These are phyloP conservation scores for Neopestalotiopsis clavispora DNA, from an alignment of 2,329 filamentous ascomycete species.

Conservation along the genomic window DNA sequence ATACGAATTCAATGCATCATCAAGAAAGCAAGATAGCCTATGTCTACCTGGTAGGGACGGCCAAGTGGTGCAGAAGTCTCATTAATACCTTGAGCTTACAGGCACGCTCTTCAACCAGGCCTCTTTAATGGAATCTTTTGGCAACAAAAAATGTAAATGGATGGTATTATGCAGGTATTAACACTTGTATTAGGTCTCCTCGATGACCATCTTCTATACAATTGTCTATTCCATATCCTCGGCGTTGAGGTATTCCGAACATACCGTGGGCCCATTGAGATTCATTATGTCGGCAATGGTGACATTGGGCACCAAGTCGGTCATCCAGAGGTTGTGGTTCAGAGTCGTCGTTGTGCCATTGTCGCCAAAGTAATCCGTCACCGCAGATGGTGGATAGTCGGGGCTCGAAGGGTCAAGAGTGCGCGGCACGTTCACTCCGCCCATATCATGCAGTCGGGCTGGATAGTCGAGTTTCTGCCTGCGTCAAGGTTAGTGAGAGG, in stretches of 20 bases:
- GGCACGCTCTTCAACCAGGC: too few species aligned
- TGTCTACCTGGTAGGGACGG: too few species aligned
- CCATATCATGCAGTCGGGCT: constrained; percentile 24
- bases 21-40: too few species aligned
- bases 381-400: neutral
- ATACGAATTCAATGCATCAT: too few species aligned
- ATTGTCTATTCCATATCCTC: neutral
- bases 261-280: constrained; percentile 25
- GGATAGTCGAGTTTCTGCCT: constrained; percentile 25
- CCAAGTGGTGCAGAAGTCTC: too few species aligned
- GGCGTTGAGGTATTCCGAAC: constrained; percentile 24
- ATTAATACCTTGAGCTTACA: too few species aligned
- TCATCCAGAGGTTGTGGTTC: constrained; percentile 33
- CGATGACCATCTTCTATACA: neutral
- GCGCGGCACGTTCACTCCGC: constrained; percentile 3
- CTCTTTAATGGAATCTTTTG: too few species aligned
- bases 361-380: constrained; percentile 29
- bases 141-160: too few species aligned
- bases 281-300: constrained; percentile 34
- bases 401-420: neutral
- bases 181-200: neutral
- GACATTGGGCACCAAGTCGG: constrained; percentile 27
- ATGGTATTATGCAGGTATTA: neutral
- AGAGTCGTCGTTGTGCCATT: constrained; percentile 30
- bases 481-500: too few species aligned